Conservation (phyloP, 805 yeast species). For the Kregervanrija fluxuum region DNA sequence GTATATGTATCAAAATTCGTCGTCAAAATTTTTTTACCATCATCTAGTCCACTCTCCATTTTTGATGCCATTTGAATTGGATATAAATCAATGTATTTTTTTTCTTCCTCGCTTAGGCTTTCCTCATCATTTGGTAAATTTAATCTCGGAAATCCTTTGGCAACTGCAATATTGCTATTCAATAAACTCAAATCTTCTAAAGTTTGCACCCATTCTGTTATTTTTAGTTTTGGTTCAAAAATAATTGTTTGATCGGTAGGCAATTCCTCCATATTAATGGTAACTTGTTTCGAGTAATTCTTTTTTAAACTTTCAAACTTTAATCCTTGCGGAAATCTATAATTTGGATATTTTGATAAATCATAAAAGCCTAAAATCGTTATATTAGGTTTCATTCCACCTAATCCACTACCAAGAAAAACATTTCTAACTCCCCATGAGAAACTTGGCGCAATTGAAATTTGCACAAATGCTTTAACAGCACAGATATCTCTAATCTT, state of each 20-base stretch:
- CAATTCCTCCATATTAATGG: slow-evolving; percentile 12
- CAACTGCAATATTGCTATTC: slow-evolving; percentile 90
- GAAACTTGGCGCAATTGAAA: slow-evolving; percentile 77
- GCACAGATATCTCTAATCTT: slow-evolving; percentile 69
- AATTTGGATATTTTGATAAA: slow-evolving; percentile 25
- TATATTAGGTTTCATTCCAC: slow-evolving; percentile 96
- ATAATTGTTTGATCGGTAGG: slow-evolving; percentile 66
- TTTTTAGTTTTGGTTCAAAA: slow-evolving; percentile 58
- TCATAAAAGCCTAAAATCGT: slow-evolving; percentile 89
- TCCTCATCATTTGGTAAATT: slow-evolving; percentile 48
- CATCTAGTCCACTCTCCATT: slow-evolving; percentile 57
- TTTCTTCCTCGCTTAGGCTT: slow-evolving; percentile 16
- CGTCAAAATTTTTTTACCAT: slow-evolving; percentile 56
- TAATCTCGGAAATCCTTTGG: slow-evolving; percentile 72
- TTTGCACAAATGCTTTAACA: slow-evolving; percentile 91
- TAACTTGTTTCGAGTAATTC: slow-evolving; percentile 21
- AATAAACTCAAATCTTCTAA: slow-evolving; percentile 83
- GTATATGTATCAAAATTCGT: slow-evolving; percentile 96
- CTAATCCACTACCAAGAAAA: slow-evolving; percentile 89
- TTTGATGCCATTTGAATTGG: slow-evolving; percentile 96
- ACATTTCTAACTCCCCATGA: slow-evolving; percentile 96
- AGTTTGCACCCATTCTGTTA: slow-evolving; percentile 85
- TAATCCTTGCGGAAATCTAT: slow-evolving; percentile 14
- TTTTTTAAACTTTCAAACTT: slow-evolving; percentile 19
- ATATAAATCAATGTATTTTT: slow-evolving; percentile 74